Conservation (phyloP, 2,329 filamentous ascomycete genomes). For the Blastomyces silverae region DNA sequence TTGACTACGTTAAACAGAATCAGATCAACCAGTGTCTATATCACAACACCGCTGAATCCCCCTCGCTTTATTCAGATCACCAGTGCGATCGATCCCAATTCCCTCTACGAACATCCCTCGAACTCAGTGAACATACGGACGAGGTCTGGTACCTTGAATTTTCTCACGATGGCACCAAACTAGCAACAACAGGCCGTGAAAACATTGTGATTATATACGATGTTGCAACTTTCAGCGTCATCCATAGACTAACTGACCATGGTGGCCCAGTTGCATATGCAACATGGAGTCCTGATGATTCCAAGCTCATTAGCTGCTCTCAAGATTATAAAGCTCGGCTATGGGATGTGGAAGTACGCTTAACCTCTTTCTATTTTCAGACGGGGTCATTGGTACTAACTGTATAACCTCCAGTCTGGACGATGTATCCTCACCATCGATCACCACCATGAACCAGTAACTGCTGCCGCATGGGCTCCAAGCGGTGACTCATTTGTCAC, state of each 20-base stretch:
- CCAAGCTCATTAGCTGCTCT: constrained; percentile 75
- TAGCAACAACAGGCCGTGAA: constrained; percentile 77
- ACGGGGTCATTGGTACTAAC: constrained; percentile 16
- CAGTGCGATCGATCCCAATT: constrained; percentile 73
- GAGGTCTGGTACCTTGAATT: constrained; percentile 92
- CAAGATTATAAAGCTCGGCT: constrained; percentile 65
- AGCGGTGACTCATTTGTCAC: constrained; percentile 73
- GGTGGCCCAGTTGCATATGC: constrained; percentile 67
- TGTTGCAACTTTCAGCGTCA: constrained; percentile 59
- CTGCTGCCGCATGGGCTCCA: constrained; percentile 79
- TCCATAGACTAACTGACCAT: constrained; percentile 60
- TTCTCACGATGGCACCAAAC: constrained; percentile 73
- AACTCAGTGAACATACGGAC: constrained; percentile 65
- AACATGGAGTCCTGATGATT: constrained; percentile 87
- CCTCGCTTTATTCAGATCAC: constrained; percentile 86
- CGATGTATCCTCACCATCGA: constrained; percentile 57
- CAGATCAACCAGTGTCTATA: constrained; percentile 82
- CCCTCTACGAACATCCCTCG: constrained; percentile 62
- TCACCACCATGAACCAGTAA: constrained; percentile 75
- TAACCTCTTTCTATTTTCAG: neutral
- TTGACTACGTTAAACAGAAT: constrained; percentile 74
- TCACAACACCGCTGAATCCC: constrained; percentile 71
- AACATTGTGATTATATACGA: constrained; percentile 76
- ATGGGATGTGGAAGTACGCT: constrained; percentile 63
- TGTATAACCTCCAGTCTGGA: constrained; percentile 49